phyloP scores from a whole-genome alignment of 2,329 filamentous ascomycete genomes.

The Ophiostoma australiae region DNA sequence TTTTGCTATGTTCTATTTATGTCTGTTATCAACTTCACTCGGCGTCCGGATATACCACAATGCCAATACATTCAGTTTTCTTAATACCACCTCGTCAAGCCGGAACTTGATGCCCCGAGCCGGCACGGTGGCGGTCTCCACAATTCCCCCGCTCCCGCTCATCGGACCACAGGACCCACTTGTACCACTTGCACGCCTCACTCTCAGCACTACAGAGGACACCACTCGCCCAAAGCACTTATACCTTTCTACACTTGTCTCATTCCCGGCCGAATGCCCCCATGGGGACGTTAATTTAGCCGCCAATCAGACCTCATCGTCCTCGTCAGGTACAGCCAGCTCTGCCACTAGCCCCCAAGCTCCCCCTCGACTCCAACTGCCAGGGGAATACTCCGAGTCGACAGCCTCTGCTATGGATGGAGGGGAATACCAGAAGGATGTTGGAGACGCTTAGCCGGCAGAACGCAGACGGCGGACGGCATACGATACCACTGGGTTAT shows the following conservation, averaged over 20 bases:
- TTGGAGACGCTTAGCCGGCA: conserved; percentile 4
- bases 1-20: not conserved
- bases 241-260: not conserved
- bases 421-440: not conserved
- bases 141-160: conserved; percentile 8
- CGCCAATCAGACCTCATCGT: not conserved
- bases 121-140: not conserved
- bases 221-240: too few species aligned
- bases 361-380: conserved; percentile 6
- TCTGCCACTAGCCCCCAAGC: not conserved
- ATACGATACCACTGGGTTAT: not conserved
- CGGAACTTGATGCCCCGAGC: not conserved
- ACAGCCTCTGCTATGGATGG: too few species aligned
- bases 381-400: not conserved
- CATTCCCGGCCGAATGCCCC: not conserved
- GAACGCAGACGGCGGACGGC: not conserved
- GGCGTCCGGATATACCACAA: not conserved
- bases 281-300: conserved; percentile 6
- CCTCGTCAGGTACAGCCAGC: not conserved
- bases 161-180: not conserved
- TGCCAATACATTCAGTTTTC: not conserved
- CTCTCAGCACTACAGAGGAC: too few species aligned
- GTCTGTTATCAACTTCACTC: too few species aligned
- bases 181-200: not conserved
- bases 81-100: not conserved